Conservation (phyloP, 1,139 yeast species). For the Sugiyamaella grinbergsii region DNA sequence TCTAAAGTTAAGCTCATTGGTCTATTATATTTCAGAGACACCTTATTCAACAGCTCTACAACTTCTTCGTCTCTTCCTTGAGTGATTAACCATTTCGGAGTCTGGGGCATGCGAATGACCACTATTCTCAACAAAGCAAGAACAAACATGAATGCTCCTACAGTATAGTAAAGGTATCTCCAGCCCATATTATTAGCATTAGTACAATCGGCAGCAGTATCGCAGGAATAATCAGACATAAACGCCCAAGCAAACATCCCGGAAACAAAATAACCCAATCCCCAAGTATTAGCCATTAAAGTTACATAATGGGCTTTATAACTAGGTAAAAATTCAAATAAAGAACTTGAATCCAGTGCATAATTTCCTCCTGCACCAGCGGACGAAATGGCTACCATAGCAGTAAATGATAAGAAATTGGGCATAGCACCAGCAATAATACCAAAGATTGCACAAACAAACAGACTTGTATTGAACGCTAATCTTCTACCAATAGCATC, state of each 20-base stretch:
- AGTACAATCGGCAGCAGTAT: slow-evolving; percentile 46
- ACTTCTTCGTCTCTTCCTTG: slow-evolving; percentile 56
- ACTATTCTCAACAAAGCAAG: slow-evolving; percentile 20
- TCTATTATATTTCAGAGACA: slow-evolving; percentile 27
- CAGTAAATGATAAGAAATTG: slow-evolving; percentile 46
- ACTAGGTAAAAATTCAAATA: slow-evolving; percentile 57
- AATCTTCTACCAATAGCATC: slow-evolving; percentile 52
- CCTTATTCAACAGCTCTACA: slow-evolving; percentile 23
- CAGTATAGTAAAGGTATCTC: slow-evolving; percentile 46
- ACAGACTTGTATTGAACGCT: slow-evolving; percentile 57
- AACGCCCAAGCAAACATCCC: slow-evolving; percentile 57
- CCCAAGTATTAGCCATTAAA: slow-evolving; percentile 60
- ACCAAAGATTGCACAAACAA: slow-evolving; percentile 52
- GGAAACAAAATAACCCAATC: slow-evolving; percentile 59
- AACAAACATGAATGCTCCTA: slow-evolving; percentile 19
- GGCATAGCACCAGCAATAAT: slow-evolving; percentile 51
- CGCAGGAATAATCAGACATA: slow-evolving; percentile 52
- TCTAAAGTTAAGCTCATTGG: slow-evolving; percentile 40
- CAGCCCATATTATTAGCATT: slow-evolving; percentile 54
- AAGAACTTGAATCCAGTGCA: slow-evolving; percentile 58
- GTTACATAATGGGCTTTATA: slow-evolving; percentile 55
- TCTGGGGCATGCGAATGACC: slow-evolving; percentile 21
- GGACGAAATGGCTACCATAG: slow-evolving; percentile 49
- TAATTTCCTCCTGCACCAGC: slow-evolving; percentile 56
- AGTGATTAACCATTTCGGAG: slow-evolving; percentile 47